Conservation (phyloP, 768 basidiomycete species). For the Strobilomyces confusus region DNA sequence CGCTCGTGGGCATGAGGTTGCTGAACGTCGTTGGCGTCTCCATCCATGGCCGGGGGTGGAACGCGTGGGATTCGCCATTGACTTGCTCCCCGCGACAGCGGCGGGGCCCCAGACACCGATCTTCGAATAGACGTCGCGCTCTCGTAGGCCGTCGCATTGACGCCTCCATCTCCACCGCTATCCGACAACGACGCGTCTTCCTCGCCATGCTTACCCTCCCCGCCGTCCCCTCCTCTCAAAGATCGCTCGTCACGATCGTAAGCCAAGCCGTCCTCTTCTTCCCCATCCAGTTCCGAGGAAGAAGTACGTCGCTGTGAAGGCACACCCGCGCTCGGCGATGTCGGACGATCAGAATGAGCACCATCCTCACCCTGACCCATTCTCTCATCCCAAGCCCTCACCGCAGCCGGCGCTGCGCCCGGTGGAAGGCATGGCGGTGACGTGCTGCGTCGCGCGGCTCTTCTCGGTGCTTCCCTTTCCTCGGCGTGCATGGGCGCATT, state of each 20-base stretch:
- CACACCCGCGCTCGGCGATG: constrained; percentile 31
- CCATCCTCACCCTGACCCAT: constrained; percentile 30
- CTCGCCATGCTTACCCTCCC: constrained; percentile 13
- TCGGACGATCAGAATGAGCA: constrained; percentile 29
- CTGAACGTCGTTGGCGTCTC: constrained; percentile 11
- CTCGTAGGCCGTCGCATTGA: not conserved
- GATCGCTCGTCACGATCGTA: constrained; percentile 23
- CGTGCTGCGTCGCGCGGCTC: constrained; percentile 27
- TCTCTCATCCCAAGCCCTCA: constrained; percentile 36
- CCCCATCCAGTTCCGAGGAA: constrained; percentile 30
- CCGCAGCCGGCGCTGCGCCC: constrained; percentile 38
- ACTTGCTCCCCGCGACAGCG: constrained; percentile 17
- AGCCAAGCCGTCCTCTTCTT: constrained; percentile 23
- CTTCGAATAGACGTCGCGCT: constrained; percentile 1
- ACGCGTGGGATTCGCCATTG: constrained; percentile 32
- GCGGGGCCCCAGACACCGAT: constrained; percentile 6
- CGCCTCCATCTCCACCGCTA: constrained; percentile 5
- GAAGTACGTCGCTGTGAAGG: constrained; percentile 33
- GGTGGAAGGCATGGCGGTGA: constrained; percentile 41
- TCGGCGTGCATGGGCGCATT: constrained; percentile 4
- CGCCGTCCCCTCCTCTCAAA: not conserved
- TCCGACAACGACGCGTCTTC: constrained; percentile 12
- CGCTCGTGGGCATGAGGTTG: constrained; percentile 2
- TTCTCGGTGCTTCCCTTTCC: constrained; percentile 21
- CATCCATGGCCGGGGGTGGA: constrained; percentile 37